These are phyloP conservation scores for Acidiella bohemica DNA, from an alignment of 495 filamentous ascomycete genomes.

Conservation along the genomic window DNA sequence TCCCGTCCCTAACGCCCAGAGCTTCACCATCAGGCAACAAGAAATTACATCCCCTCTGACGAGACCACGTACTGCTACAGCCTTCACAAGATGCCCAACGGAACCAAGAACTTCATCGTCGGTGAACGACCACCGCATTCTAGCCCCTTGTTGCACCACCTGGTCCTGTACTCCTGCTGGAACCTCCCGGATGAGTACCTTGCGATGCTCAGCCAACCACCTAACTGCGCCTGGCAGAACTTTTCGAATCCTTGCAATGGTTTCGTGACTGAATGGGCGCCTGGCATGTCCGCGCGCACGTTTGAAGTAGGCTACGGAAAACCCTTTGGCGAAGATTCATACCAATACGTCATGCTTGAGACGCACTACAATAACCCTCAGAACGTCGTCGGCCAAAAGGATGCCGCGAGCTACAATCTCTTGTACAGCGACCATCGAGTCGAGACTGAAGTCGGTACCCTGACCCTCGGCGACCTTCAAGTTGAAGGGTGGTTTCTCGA, in stretches of 20 bases:
- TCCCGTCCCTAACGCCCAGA: constrained; percentile 3
- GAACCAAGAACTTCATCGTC: constrained; percentile 1
- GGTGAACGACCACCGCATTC: constrained; percentile 2
- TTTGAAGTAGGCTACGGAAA: constrained; percentile 9
- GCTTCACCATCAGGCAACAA: constrained; percentile 1
- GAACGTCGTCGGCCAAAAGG: constrained; percentile 1
- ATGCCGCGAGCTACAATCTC: constrained; percentile 4
- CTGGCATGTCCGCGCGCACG: constrained; percentile 8
- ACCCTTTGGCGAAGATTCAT: constrained; percentile 4
- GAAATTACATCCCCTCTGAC: constrained; percentile 2
- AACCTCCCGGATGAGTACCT: background rate
- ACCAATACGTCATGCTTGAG: constrained; percentile 9
- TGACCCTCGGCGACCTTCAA: constrained; percentile 10
- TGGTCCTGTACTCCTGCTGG: constrained; percentile 10
- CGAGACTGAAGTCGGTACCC: constrained; percentile 6
- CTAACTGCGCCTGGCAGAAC: constrained; percentile 6
- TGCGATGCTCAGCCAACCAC: constrained; percentile 4
- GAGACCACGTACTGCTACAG: constrained; percentile 10
- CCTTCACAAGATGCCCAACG: constrained; percentile 6
- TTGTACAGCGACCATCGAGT: constrained; percentile 3
- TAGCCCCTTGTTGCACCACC: constrained; percentile 5
- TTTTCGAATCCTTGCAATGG: constrained; percentile 9
- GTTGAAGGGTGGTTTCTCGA: constrained; percentile 7
- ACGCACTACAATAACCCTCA: constrained; percentile 9
- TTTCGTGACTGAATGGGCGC: constrained; percentile 10